Base-by-base conservation (phyloP, 768 basidiomycete species). In the Kwoniella mangroviensis region DNA sequence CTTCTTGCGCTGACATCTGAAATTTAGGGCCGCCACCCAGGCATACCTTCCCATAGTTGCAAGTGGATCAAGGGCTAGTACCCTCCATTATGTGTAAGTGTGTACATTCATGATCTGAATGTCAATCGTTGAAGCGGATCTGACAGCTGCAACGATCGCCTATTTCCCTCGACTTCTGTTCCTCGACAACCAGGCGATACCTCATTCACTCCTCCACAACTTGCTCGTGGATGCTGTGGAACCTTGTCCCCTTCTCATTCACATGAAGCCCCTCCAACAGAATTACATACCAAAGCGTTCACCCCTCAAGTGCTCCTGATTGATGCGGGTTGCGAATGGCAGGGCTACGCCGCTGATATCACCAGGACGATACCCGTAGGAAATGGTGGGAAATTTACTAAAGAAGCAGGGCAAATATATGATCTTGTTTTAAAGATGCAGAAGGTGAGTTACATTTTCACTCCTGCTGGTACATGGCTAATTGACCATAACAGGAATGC, bases 31-130 rank as follows among this genome's bases (percentile, higher is more conserved):
- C 19, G 86, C 94, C 1, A 87, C 91, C 62, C 93, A 95, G 84
- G 93, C 94, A 0, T 98, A 98, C 83, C 86, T 92, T 7, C 94
- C 96, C 1, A 97, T 97, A 63, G 92, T 94, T 2, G 96, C 96
- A 0, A 90, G 91, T 0, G 91, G 93, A 0, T 88, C 88, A 2
- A 88, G 93, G 21, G 94, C 94, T 3, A 90, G 93, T 0, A 97
- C 93, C 0, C 85, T 98, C 4, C 95, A 98, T 79, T 98, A 98
- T 83, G 82, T 83, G 81, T 82, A 54, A 75, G 81, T 72, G 42
- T 9, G 13, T 45, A 21, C 17, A n/a, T n/a, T 64, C 53, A 0
- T 51, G 45, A 1, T 19, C 17, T 15, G 22, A 11, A 22, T 55
- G 26, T 13, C 45, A 19, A 49, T 21, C 42, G 45, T 10, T 13